Evolutionary conservation across 2,329 filamentous ascomycete genomes (phyloP).

Genomic region (Microdochium trichocladiopsis): DNA sequence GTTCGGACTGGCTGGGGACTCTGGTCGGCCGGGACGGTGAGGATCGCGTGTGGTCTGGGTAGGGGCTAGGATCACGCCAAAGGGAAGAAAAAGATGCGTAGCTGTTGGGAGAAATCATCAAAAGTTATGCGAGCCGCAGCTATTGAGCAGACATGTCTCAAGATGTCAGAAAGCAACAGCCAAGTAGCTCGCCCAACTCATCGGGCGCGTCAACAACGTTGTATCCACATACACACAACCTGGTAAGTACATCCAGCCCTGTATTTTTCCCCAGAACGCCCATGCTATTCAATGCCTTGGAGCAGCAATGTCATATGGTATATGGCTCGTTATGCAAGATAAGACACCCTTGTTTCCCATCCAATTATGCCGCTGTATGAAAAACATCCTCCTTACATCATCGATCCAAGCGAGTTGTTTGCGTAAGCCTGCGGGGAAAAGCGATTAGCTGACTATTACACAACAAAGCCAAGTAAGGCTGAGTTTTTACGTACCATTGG

Average conservation of each 20-base stretch:
- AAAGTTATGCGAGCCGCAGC: too few relatives aligned
- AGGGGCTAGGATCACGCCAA: too few relatives aligned
- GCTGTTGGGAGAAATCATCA: too few relatives aligned
- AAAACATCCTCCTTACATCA: conserved; percentile 48
- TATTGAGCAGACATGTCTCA: too few relatives aligned
- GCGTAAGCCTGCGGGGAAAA: conserved; percentile 63
- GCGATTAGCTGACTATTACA: conserved; percentile 15
- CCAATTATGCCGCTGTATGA: conserved; percentile 12
- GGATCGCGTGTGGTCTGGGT: conserved; percentile 41
- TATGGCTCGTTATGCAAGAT: conserved; percentile 1
- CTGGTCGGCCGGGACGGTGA: conserved; percentile 44
- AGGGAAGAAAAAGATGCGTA: too few relatives aligned
- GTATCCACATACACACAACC: background rate
- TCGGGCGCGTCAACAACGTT: background rate
- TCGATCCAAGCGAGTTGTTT: conserved; percentile 72
- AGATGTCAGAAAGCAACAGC: background rate
- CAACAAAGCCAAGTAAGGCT: background rate
- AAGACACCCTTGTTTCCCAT: conserved; percentile 2
- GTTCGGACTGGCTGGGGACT: conserved; percentile 57
- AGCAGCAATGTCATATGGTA: conserved; percentile 15
- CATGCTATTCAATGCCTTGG: conserved; percentile 15
- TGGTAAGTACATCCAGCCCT: conserved; percentile 2
- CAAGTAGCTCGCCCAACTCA: background rate
- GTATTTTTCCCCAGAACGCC: conserved; percentile 20
- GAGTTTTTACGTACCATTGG: conserved; percentile 61